Conservation (phyloP, 2,329 filamentous ascomycete genomes). For the Trichoderma afroharzianum region DNA sequence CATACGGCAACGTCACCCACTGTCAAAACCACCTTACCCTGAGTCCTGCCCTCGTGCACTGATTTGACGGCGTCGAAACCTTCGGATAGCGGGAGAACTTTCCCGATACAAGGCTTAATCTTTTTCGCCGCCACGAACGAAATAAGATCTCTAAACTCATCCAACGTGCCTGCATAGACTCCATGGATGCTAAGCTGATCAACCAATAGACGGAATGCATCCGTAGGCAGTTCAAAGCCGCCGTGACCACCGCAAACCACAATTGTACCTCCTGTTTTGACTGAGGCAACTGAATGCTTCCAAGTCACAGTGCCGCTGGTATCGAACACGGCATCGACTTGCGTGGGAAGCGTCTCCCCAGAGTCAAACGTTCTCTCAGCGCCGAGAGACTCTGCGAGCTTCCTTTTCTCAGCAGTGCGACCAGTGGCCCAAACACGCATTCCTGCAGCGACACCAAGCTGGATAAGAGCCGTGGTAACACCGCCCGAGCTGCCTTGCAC, state of each 20-base stretch:
- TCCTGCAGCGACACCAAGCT: conserved; percentile 8
- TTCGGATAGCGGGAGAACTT: not conserved
- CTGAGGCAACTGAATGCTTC: conserved; percentile 9
- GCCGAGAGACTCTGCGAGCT: conserved; percentile 1
- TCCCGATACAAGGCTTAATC: conserved; percentile 7
- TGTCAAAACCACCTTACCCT: not conserved
- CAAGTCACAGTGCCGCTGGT: conserved; percentile 8
- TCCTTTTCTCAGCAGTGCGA: not conserved
- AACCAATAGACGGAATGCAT: not conserved
- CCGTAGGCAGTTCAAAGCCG: conserved; percentile 8
- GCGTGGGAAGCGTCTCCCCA: not conserved
- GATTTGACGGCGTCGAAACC: not conserved
- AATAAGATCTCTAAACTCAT: conserved; percentile 4
- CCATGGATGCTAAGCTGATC: conserved; percentile 8
- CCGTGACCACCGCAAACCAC: not conserved
- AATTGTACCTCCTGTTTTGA: not conserved
- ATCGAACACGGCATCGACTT: conserved; percentile 13
- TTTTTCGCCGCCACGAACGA: not conserved
- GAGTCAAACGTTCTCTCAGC: conserved; percentile 2
- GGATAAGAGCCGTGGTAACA: conserved; percentile 10
- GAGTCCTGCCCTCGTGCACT: not conserved
- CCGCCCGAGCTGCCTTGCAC: conserved; percentile 12
- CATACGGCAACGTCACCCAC: not conserved
- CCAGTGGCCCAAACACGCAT: conserved; percentile 7
- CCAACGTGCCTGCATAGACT: conserved; percentile 5